Evolutionary conservation across 768 basidiomycete genomes (phyloP).

Genomic region (Mycena sanguinolenta): DNA sequence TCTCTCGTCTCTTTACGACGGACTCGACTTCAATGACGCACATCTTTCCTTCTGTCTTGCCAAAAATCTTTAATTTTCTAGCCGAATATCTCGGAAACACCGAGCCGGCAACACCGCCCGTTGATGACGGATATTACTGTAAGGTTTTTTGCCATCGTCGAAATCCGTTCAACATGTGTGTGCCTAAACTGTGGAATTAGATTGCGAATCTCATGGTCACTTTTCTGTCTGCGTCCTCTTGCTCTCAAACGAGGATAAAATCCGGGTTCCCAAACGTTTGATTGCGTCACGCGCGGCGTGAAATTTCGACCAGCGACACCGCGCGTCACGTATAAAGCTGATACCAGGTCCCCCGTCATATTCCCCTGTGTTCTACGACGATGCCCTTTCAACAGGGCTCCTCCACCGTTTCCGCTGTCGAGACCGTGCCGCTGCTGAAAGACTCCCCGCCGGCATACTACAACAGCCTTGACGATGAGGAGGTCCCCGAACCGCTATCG

Average conservation of each 20-base stretch:
- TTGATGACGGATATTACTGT: slow-evolving; percentile 33
- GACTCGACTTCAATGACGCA: not conserved
- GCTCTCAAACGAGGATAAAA: slow-evolving; percentile 39
- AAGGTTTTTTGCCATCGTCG: slow-evolving; percentile 34
- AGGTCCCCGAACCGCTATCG: slow-evolving; percentile 49
- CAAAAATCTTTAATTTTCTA: slow-evolving; percentile 14
- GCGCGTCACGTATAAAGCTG: slow-evolving; percentile 38
- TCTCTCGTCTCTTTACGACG: not conserved
- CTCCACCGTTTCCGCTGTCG: slow-evolving; percentile 55
- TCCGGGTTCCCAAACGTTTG: slow-evolving; percentile 35
- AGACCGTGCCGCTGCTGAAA: slow-evolving; percentile 71
- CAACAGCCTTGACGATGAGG: slow-evolving; percentile 58
- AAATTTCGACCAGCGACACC: slow-evolving; percentile 39
- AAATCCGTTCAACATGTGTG: slow-evolving; percentile 50
- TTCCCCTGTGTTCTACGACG: slow-evolving; percentile 42
- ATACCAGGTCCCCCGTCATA: slow-evolving; percentile 30
- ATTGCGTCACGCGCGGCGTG: slow-evolving; percentile 52
- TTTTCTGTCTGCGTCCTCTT: slow-evolving; percentile 39
- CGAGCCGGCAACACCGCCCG: slow-evolving; percentile 24
- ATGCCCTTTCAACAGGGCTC: slow-evolving; percentile 62
- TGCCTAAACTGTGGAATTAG: slow-evolving; percentile 52
- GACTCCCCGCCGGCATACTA: slow-evolving; percentile 61
- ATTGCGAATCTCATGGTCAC: slow-evolving; percentile 52
- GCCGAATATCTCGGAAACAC: slow-evolving; percentile 25
- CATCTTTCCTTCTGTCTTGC: not conserved